Percentiles rank a stretch among this genome's conserved stretches.
Conservation (phyloP, 2,329 filamentous ascomycete genomes). For the Aspergillus pseudonomiae region DNA sequence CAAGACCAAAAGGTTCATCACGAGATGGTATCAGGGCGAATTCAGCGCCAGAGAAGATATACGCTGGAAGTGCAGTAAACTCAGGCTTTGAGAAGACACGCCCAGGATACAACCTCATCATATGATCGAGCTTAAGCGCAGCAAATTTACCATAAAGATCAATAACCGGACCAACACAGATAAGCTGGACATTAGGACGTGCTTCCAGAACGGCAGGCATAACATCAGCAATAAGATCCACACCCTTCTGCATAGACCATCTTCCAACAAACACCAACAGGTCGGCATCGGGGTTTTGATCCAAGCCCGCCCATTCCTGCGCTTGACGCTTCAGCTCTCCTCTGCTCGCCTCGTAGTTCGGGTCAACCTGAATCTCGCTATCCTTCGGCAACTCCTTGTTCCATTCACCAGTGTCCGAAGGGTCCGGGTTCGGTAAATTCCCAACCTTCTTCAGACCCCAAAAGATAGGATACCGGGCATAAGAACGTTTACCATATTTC, state of each 20-base stretch:
- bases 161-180: slow-evolving; percentile 67
- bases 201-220: slow-evolving; percentile 65
- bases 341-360: slow-evolving; percentile 57
- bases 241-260: slow-evolving; percentile 71
- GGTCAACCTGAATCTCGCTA: slow-evolving; percentile 55
- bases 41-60: slow-evolving; percentile 68
- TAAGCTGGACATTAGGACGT: slow-evolving; percentile 62
- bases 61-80: slow-evolving; percentile 68
- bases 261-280: slow-evolving; percentile 70
- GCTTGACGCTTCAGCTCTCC: slow-evolving; percentile 61
- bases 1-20: slow-evolving; percentile 70
- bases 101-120: slow-evolving; percentile 68
- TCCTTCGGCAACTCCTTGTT: slow-evolving; percentile 56
- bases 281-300: slow-evolving; percentile 64
- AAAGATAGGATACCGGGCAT: slow-evolving; percentile 69
- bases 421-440: slow-evolving; percentile 67
- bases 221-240: slow-evolving; percentile 70
- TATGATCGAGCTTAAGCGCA: slow-evolving; percentile 64
- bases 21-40: slow-evolving; percentile 70
- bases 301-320: slow-evolving; percentile 68
- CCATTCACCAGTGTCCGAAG: slow-evolving; percentile 66
- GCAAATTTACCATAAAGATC: slow-evolving; percentile 71
- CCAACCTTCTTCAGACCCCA: slow-evolving; percentile 67
- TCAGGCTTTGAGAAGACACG: slow-evolving; percentile 70
- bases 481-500: slow-evolving; percentile 69